Conservation (phyloP, 2,329 filamentous ascomycete genomes). For the Clonostachys rosea region DNA sequence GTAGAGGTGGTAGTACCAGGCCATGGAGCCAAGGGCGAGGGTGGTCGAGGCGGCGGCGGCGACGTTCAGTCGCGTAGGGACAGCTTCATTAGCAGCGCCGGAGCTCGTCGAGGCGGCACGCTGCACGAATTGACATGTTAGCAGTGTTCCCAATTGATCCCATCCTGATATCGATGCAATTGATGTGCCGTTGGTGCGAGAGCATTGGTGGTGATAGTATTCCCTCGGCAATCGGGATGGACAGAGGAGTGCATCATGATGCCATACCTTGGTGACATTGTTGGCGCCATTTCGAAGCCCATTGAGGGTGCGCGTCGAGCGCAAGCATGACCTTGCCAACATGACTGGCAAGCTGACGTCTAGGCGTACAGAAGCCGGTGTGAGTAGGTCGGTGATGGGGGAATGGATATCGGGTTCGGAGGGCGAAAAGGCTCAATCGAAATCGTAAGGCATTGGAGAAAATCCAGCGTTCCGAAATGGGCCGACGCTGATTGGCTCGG, state of each 20-base stretch:
- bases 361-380: slow-evolving; percentile 28
- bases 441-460: slow-evolving; percentile 30
- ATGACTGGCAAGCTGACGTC: slow-evolving; percentile 57
- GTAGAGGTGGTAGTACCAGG: slow-evolving; percentile 97
- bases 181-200: slow-evolving; percentile 12
- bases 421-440: slow-evolving; percentile 31
- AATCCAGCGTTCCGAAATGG: slow-evolving; percentile 38
- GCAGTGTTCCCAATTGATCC: slow-evolving; percentile 17
- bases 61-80: slow-evolving; percentile 78
- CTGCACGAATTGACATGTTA: slow-evolving; percentile 36
- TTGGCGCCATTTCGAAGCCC: slow-evolving; percentile 69
- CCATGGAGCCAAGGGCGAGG: slow-evolving; percentile 81
- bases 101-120: slow-evolving; percentile 70
- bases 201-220: slow-evolving; percentile 7
- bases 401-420: slow-evolving; percentile 29
- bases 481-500: slow-evolving; percentile 32
- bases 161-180: slow-evolving; percentile 15
- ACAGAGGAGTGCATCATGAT: slow-evolving; percentile 4
- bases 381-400: slow-evolving; percentile 25
- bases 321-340: slow-evolving; percentile 90
- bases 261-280: slow-evolving; percentile 67
- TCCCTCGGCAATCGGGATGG: slow-evolving; percentile 26
- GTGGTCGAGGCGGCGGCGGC: slow-evolving; percentile 83
- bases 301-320: slow-evolving; percentile 81
- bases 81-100: slow-evolving; percentile 63